Evolutionary conservation across 208 protist genomes (phyloP), one percentile per base, ranked within the genome.

Genomic region (Acanthamoeba healyi): DNA sequence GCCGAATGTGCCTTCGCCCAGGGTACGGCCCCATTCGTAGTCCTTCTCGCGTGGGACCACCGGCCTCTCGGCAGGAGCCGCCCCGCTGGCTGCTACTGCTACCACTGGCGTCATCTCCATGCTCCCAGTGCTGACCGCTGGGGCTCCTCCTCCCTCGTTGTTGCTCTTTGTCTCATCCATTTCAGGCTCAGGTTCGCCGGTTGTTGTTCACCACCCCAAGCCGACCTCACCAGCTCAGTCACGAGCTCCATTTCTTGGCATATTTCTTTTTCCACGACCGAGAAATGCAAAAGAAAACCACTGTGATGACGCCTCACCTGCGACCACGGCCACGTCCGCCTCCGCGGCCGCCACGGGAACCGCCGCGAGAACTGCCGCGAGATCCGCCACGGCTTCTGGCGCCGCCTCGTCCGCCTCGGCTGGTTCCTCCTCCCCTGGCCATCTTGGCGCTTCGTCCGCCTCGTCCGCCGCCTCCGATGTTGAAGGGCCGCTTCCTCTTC

Each of bases 401-500:
- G 32, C 84, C 46, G 67, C 84, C 54, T 9, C 84, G 49, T 17
- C 54, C 42, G 15, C 84, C 54, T 19, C 84, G 38, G 32, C 34
- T 29, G 24, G 38, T 36, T 19, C 54, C 84, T 19, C 56, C 38
- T 0, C 54, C 54, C 15, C 84, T 26, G 34, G 34, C 54, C 38
- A 63, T 70, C 84, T 91, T 91, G 44, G 29, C 29, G 32, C 58
- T 70, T 34, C 38, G n/a, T 22, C 84, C n/a, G 6, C 58, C 58
- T 70, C 56, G 32, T 3, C 84, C 15, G 26, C 58, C 84, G 36
- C 84, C 49, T 9, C 79, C 56, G 26, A 91, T 91, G 56, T 38
- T 72, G 58, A 91, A 91, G 22, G 84, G 56, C 56, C 49, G 10
- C 84, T 63, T 72, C 34, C 56, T 34, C 54, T 91, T 91, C 84